These are phyloP conservation scores for Pascua guehoae DNA, from an alignment of 1,284 basidiomycete species.

Conservation along the genomic window DNA sequence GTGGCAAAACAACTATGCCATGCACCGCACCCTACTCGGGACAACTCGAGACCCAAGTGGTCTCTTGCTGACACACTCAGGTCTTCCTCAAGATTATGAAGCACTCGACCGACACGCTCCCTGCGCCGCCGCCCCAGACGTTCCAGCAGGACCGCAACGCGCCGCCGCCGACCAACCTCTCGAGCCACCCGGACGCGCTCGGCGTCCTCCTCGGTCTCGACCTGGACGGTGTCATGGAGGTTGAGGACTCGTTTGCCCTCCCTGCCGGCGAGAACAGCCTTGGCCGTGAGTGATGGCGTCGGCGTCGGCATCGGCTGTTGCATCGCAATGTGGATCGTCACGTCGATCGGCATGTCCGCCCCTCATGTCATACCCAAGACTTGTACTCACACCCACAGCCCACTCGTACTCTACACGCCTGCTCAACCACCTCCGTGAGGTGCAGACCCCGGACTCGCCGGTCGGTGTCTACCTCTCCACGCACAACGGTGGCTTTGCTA, in stretches of 20 bases:
- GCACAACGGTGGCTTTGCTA: conserved; percentile 85
- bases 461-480: conserved; percentile 96
- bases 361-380: not conserved
- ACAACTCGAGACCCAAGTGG: no score
- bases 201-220: conserved; percentile 88
- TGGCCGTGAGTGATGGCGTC: conserved; percentile 27
- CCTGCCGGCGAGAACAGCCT: conserved; percentile 50
- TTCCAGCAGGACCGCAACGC: conserved; percentile 41
- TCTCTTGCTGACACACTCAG: conserved; percentile 50
- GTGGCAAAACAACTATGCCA: not conserved
- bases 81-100: conserved; percentile 91
- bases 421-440: conserved; percentile 54
- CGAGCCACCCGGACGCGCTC: conserved; percentile 59
- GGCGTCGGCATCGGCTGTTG: not conserved
- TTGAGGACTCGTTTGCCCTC: conserved; percentile 88
- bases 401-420: conserved; percentile 42
- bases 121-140: conserved; percentile 32
- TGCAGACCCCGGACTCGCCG: conserved; percentile 88
- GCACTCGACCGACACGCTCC: conserved; percentile 52
- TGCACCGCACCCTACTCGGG: no score
- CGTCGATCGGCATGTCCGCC: not conserved
- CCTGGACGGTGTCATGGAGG: conserved; percentile 82
- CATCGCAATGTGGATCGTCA: not conserved
- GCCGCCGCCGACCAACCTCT: conserved; percentile 41
- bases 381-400: conserved; percentile 18